Evolutionary conservation across 202 grass and related monocot genomes (phyloP).

Genomic region (Carex sylvatica): DNA sequence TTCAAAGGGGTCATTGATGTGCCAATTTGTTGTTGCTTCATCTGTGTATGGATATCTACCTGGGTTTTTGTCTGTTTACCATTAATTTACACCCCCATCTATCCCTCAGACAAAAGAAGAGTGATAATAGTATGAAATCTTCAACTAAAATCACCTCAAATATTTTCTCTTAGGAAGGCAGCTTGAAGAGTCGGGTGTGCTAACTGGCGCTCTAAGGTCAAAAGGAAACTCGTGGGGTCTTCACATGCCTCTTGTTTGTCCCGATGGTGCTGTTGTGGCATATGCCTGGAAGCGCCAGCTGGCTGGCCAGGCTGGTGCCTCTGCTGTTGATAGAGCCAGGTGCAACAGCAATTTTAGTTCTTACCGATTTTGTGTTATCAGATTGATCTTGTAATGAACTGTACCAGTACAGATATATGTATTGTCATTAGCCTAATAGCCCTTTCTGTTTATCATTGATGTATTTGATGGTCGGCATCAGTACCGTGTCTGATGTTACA

Average conservation of each 20-base stretch:
- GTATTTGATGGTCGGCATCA: background rate
- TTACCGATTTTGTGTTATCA: background rate
- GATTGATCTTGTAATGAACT: background rate
- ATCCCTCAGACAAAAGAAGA: background rate
- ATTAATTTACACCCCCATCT: background rate
- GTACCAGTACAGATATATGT: background rate
- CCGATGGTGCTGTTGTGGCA: constrained; percentile 94
- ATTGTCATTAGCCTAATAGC: background rate
- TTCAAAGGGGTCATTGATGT: background rate
- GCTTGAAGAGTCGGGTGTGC: constrained; percentile 84
- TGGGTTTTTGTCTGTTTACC: background rate
- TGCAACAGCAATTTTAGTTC: constrained; percentile 14
- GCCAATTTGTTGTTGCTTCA: background rate
- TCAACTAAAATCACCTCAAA: background rate
- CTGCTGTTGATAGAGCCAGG: constrained; percentile 98
- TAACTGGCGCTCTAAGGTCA: constrained; percentile 74
- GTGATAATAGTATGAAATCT: background rate
- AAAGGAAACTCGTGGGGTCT: constrained; percentile 95
- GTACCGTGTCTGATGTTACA: background rate
- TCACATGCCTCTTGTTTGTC: constrained; percentile 99
- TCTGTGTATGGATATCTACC: background rate
- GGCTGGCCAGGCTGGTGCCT: constrained; percentile 97
- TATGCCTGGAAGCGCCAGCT: constrained; percentile 99
- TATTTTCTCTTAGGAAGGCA: constrained; percentile 65
- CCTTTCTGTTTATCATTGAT: constrained; percentile 7